Percentiles rank a stretch among this genome's conserved stretches.
phyloP scores from a whole-genome alignment of 495 filamentous ascomycete genomes.

The Neurospora discreta region DNA sequence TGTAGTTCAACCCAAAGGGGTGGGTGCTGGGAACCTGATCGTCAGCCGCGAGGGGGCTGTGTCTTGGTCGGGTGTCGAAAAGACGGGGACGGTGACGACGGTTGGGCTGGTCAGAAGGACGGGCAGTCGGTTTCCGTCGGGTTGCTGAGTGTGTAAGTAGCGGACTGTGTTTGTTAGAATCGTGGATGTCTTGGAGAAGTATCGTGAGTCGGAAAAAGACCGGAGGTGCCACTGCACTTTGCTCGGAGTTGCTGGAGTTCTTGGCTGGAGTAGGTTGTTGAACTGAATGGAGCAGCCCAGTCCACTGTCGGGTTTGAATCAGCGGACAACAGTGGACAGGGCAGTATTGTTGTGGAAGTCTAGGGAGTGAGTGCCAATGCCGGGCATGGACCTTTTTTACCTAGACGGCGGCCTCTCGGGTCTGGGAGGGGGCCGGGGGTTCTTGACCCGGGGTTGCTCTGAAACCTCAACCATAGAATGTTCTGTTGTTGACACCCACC shows the following conservation, averaged over 20 bases:
- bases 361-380: too few relatives aligned
- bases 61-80: background rate
- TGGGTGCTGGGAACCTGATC: background rate
- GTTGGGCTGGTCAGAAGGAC: background rate
- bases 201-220: background rate
- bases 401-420: background rate
- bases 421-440: too few relatives aligned
- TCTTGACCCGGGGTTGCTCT: background rate
- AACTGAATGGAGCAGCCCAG: background rate
- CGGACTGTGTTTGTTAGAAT: background rate
- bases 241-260: background rate
- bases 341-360: too few relatives aligned
- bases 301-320: background rate
- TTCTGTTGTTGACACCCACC: background rate
- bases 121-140: background rate
- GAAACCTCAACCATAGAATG: background rate
- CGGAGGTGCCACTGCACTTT: background rate
- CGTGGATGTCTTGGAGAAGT: background rate
- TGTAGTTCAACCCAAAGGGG: background rate
- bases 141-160: background rate
- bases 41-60: background rate
- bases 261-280: background rate
- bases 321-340: background rate
- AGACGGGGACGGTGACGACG: background rate
- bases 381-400: too few relatives aligned